Evolutionary conservation across 352 stramenopile genomes (phyloP), one percentile per base, ranked within the genome.

Genomic region (Nothophytophthora sp.): DNA sequence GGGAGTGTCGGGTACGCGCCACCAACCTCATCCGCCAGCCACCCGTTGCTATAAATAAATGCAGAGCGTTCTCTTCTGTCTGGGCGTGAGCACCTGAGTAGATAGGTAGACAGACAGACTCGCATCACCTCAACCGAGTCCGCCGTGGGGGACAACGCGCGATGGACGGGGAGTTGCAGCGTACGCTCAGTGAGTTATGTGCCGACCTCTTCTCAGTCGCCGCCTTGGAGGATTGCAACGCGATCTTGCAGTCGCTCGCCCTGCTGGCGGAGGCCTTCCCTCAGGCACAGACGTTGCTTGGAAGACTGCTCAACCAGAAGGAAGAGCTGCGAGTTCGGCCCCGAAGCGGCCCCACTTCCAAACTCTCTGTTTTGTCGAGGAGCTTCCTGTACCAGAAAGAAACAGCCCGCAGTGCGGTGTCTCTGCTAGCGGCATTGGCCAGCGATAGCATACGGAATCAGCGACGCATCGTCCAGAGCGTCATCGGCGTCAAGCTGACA

Each of bases 1-100:
- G 81, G 81, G 32, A 90, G 78, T 33, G 78, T 91, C n/a, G 71
- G 70, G 18, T 70, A 51, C 43, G 72, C 58, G 25, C 62, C 58
- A 63, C 64, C 23, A 63, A 48, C 47, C 64, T 65, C 37, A 33
- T 54, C 42, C 43, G 38, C 19, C 44, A 33, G 28, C 13, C 13
- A 23, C 13, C 6, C 45, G 9, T 23, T 40, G 51, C 36, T 64
- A 68, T 55, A 49, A 56, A 53, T 60, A 55, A 36, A 16, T 38
- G n/a, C n/a, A n/a, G n/a, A n/a, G n/a, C n/a, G n/a, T n/a, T n/a
- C n/a, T 40, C 7, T 10, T n/a, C 16, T 15, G 15, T 18, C 13
- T 2, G 32, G 24, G 20, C 30, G 27, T 28, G 38, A 28, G 43
- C 22, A 43, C 28, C 28, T 15, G 33, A 50, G 39, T 58, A 66